A percentile compares a stretch with the other conserved stretches of the same genome.
These are phyloP conservation scores for Isatis lusitanica DNA, from an alignment of 441 rosid species.

Conservation along the genomic window DNA sequence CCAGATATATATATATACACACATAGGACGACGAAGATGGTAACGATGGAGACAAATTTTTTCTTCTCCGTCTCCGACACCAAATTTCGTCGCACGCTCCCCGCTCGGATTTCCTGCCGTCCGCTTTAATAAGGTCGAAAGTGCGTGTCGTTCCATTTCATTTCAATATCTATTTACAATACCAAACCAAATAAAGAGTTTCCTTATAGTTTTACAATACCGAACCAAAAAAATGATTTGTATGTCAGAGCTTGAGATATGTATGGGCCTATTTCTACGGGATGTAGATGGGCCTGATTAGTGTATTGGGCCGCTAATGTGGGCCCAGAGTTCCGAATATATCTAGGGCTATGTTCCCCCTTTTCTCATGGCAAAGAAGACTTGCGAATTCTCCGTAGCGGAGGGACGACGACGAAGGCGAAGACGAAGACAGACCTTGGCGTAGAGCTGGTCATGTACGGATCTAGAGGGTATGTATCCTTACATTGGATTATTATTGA, in stretches of 20 bases:
- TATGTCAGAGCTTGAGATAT: too few species aligned
- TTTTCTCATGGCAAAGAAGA: not conserved
- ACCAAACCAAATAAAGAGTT: too few species aligned
- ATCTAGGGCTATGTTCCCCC: constrained; percentile 5
- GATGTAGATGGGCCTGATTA: not conserved
- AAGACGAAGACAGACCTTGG: not conserved
- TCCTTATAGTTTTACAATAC: too few species aligned
- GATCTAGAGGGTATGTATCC: constrained; percentile 58
- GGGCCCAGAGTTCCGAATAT: not conserved
- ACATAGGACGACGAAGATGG: not conserved
- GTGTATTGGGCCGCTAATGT: not conserved
- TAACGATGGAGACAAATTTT: not conserved
- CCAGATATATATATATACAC: too few species aligned
- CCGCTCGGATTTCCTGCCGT: too few species aligned
- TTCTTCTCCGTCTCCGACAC: not conserved
- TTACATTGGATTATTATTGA: not conserved
- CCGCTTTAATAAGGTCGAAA: too few species aligned
- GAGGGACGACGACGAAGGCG: not conserved
- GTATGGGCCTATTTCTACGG: too few species aligned
- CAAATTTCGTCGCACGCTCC: too few species aligned
- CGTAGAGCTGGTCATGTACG: constrained; percentile 46
- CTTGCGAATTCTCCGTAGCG: not conserved
- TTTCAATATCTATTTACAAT: too few species aligned
- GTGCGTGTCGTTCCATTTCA: too few species aligned
- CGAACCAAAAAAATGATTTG: too few species aligned